These are phyloP conservation scores for Solanum pinnatisectum DNA, from an alignment of 257 asterid genomes.

Conservation along the genomic window DNA sequence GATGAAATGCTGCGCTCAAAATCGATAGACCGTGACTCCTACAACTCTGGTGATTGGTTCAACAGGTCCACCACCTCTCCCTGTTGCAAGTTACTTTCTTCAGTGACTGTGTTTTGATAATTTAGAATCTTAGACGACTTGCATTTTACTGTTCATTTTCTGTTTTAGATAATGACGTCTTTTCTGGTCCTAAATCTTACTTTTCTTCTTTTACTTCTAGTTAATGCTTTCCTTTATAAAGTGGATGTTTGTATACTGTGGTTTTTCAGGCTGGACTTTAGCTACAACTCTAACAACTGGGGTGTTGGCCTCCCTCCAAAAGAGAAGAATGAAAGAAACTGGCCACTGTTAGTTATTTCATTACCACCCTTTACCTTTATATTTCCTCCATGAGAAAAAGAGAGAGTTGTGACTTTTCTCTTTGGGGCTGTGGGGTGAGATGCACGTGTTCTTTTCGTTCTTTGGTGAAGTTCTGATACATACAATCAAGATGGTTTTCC, in stretches of 20 bases:
- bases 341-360: slow-evolving; percentile 69
- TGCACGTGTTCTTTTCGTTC: background rate
- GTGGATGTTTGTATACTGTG: background rate
- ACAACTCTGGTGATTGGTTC: slow-evolving; percentile 99
- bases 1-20: slow-evolving; percentile 97
- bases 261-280: slow-evolving; percentile 76
- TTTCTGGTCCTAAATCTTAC: slow-evolving; percentile 4
- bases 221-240: background rate
- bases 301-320: slow-evolving; percentile 94
- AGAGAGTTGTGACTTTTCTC: background rate
- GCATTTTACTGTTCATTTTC: background rate
- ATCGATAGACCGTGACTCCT: slow-evolving; percentile 94
- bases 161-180: background rate
- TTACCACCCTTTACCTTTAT: background rate
- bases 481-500: background rate
- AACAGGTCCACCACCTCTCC: slow-evolving; percentile 46
- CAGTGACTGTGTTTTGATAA: background rate
- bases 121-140: background rate
- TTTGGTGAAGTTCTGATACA: background rate
- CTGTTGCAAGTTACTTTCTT: slow-evolving; percentile 1
- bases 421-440: background rate
- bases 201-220: background rate
- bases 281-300: slow-evolving; percentile 86
- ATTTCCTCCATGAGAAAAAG: background rate
- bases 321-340: slow-evolving; percentile 67